A percentile compares a stretch with the other conserved stretches of the same genome.
Evolutionary conservation across 2,329 filamentous ascomycete species (phyloP).

Genomic region (Apiospora sp.): DNA sequence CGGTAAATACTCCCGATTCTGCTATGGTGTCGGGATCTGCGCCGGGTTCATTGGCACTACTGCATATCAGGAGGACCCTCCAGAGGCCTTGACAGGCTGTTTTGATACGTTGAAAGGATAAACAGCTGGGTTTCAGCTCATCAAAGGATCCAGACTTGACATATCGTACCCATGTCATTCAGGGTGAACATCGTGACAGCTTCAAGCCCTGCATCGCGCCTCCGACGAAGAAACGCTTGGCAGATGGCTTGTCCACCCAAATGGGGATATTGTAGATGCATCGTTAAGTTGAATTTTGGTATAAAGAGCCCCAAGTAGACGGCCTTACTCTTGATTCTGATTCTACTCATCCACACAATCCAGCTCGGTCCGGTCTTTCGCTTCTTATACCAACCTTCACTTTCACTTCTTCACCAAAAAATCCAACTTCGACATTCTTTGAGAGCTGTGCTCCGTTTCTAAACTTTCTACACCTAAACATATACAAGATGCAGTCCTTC

Average conservation of each 20-base stretch:
- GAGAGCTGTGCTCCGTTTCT: conserved; percentile 17
- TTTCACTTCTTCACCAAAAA: conserved; percentile 11
- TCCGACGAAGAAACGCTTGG: neutral
- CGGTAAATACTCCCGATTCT: neutral
- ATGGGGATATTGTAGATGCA: neutral
- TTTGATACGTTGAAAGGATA: conserved; percentile 11
- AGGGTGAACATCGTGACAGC: conserved; percentile 17
- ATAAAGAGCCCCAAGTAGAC: neutral
- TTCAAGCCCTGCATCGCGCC: conserved; percentile 3
- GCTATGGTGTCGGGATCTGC: conserved; percentile 9
- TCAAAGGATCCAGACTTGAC: conserved; percentile 3
- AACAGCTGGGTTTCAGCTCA: neutral
- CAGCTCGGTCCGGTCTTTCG: conserved; percentile 25
- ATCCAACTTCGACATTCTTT: conserved; percentile 12
- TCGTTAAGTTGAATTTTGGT: neutral
- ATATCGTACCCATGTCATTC: neutral
- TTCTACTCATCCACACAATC: conserved; percentile 18
- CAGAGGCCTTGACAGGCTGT: neutral
- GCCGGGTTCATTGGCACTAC: neutral
- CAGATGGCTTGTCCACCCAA: neutral
- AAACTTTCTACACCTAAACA: neutral
- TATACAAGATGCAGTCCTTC: conserved; percentile 26
- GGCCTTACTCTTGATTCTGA: neutral
- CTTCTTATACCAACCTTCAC: conserved; percentile 20
- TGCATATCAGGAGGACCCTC: conserved; percentile 6